Percentiles rank a stretch among this genome's conserved stretches.
Evolutionary conservation across 768 basidiomycete genomes (phyloP).

Genomic region (Lactarius pseudohatsudake): DNA sequence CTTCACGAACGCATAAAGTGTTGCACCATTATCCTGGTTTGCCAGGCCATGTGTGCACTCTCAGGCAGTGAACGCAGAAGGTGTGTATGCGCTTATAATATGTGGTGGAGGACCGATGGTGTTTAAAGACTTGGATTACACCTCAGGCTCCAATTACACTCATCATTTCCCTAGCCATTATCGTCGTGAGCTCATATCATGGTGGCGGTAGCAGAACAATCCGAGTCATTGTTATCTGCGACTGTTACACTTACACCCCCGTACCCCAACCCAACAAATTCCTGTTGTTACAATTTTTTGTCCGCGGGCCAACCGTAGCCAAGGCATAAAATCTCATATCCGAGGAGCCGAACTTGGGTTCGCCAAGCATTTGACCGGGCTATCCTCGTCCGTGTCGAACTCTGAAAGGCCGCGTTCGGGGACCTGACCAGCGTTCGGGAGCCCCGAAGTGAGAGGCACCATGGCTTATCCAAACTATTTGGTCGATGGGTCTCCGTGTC

Average conservation of each 20-base stretch:
- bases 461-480: not conserved
- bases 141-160: not conserved
- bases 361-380: not conserved
- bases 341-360: not conserved
- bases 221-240: not conserved
- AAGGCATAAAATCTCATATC: not conserved
- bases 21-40: not conserved
- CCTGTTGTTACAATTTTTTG: not conserved
- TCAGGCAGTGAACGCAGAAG: not conserved
- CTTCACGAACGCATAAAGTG: not conserved
- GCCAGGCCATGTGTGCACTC: not conserved
- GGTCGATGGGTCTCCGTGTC: not conserved
- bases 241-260: not conserved
- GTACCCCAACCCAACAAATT: not conserved
- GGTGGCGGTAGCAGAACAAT: not conserved
- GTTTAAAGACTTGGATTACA: not conserved
- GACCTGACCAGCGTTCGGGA: not conserved
- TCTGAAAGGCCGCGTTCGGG: not conserved
- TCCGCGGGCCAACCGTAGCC: not conserved
- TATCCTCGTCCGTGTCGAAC: not conserved
- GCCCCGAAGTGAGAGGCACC: not conserved
- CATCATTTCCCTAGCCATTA: not conserved
- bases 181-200: not conserved
- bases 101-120: not conserved
- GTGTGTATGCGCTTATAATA: not conserved